A percentile compares a stretch with the other conserved stretches of the same genome.
Evolutionary conservation across 164 flowering plant species (phyloP).

Genomic region (Warburgia ugandensis): DNA sequence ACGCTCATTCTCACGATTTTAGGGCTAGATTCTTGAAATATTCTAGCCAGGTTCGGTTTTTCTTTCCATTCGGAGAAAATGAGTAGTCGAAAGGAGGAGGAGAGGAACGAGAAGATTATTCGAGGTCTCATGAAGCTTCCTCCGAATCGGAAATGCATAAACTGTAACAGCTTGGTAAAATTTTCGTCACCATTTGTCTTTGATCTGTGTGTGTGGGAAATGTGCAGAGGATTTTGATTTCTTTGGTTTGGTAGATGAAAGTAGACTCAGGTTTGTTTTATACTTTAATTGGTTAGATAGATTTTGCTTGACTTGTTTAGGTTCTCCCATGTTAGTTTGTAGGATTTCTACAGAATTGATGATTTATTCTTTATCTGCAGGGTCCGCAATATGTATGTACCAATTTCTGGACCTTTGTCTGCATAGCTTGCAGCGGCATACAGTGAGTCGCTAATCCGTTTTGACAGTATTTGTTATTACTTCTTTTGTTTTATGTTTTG

Average conservation of each 20-base stretch:
- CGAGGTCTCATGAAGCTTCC: constrained; percentile 99
- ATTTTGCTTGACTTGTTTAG: background rate
- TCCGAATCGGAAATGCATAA: constrained; percentile 92
- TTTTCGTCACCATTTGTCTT: background rate
- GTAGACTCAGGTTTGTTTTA: too few relatives aligned
- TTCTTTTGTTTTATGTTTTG: too few relatives aligned
- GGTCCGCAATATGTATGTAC: constrained; percentile 93
- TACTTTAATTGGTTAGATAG: background rate
- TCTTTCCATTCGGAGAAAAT: too few relatives aligned
- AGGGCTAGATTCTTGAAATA: too few relatives aligned
- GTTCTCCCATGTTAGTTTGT: background rate
- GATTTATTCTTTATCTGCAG: constrained; percentile 30
- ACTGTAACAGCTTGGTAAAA: constrained; percentile 78
- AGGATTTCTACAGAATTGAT: background rate
- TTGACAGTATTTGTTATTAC: too few relatives aligned
- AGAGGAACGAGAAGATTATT: constrained; percentile 89
- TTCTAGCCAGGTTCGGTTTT: too few relatives aligned
- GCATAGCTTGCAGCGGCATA: constrained; percentile 82
- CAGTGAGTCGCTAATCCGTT: too few relatives aligned
- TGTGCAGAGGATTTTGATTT: background rate
- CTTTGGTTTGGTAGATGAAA: background rate
- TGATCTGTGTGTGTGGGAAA: background rate
- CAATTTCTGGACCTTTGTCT: constrained; percentile 83
- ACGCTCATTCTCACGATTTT: too few relatives aligned
- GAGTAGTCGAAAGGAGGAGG: constrained; percentile 86